Conservation (phyloP, 108 stramenopile genomes). For the Nannochloropsis gaditana region DNA sequence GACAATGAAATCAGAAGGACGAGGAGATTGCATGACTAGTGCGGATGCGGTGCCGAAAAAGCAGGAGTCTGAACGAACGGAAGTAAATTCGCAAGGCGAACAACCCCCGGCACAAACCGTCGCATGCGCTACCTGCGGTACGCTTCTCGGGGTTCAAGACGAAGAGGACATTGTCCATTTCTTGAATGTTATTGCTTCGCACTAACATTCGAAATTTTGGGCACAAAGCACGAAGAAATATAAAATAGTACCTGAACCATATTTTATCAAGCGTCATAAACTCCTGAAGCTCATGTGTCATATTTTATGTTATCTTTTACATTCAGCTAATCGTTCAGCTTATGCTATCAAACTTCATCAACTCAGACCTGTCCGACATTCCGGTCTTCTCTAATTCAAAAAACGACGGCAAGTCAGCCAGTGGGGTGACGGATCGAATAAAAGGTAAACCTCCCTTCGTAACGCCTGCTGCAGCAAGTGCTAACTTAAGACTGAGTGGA, state of each 20-base stretch:
- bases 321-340: no score
- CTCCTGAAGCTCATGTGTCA: background rate
- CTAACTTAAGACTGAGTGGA: background rate
- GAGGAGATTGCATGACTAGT: no score
- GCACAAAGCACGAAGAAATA: background rate
- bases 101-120: background rate
- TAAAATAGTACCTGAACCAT: background rate
- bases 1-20: no score
- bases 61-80: no score
- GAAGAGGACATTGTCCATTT: constrained; percentile 2
- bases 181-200: background rate
- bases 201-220: background rate
- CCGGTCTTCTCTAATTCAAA: background rate
- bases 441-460: background rate
- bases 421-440: constrained; percentile 11
- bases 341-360: background rate
- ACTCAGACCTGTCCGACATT: background rate
- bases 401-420: background rate
- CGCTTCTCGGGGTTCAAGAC: background rate
- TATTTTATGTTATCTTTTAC: background rate
- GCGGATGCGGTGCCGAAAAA: no score
- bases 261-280: background rate
- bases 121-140: background rate
- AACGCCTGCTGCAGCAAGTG: background rate
- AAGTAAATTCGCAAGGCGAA: no score